phyloP scores from a whole-genome alignment of 176 grass and related monocot genomes.

The Carex parvula region DNA sequence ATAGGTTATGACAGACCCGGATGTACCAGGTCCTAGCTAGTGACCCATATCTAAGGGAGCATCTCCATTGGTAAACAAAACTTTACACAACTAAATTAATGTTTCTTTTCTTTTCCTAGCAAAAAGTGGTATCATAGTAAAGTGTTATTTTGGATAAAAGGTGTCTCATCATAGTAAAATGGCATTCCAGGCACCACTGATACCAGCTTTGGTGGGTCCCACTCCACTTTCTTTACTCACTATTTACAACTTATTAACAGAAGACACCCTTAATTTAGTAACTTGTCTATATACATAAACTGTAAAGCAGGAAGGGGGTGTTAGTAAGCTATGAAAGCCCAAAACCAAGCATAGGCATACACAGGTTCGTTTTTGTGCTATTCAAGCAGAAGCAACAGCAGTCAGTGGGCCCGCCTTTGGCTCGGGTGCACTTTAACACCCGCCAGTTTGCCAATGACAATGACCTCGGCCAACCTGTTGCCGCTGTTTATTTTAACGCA shows the following conservation, averaged over 20 bases:
- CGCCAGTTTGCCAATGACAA: too few species aligned
- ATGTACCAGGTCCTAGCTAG: slow-evolving; percentile 93
- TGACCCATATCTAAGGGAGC: slow-evolving; percentile 89
- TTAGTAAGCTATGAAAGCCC: slow-evolving; percentile 73
- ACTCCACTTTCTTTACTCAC: slow-evolving; percentile 11
- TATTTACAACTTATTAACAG: neutral
- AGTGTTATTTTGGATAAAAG: slow-evolving; percentile 27
- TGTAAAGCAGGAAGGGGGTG: slow-evolving; percentile 54
- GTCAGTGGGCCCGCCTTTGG: too few species aligned
- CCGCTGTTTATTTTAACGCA: too few species aligned
- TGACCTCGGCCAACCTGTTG: too few species aligned
- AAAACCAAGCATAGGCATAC: too few species aligned
- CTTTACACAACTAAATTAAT: too few species aligned
- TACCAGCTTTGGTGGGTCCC: slow-evolving; percentile 67
- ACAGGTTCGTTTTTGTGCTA: too few species aligned
- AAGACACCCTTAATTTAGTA: neutral
- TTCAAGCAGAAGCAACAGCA: too few species aligned
- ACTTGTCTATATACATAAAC: neutral
- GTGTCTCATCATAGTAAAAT: slow-evolving; percentile 3
- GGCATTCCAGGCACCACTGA: slow-evolving; percentile 90
- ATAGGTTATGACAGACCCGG: slow-evolving; percentile 95
- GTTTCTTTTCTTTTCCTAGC: slow-evolving; percentile 4
- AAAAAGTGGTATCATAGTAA: neutral
- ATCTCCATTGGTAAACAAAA: slow-evolving; percentile 74
- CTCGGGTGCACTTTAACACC: too few species aligned